Percentiles rank a stretch among this genome's conserved stretches.
phyloP scores from a whole-genome alignment of 2,329 filamentous ascomycete species.

The Polychaeton citri region DNA sequence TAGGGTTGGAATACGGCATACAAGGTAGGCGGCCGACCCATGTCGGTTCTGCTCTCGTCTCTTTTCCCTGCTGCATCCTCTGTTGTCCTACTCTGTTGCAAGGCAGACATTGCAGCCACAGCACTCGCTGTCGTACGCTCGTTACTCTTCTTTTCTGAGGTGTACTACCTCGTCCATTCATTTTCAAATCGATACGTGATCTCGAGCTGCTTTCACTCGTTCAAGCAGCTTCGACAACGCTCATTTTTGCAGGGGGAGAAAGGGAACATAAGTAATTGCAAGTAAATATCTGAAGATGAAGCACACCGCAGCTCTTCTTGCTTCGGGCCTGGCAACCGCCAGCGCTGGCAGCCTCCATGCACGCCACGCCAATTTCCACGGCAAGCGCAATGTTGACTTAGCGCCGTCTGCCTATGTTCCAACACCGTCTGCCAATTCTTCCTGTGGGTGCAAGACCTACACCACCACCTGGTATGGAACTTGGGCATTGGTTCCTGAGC shows the following conservation, averaged over 20 bases:
- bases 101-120: no score
- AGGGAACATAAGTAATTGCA: no score
- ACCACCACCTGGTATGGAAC: slow-evolving; percentile 58
- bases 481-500: slow-evolving; percentile 29
- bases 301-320: slow-evolving; percentile 6
- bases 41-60: background rate
- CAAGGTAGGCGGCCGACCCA: no score
- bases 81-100: no score
- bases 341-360: slow-evolving; percentile 7
- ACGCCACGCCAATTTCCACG: slow-evolving; percentile 7
- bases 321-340: slow-evolving; percentile 5
- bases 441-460: slow-evolving; percentile 61
- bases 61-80: background rate
- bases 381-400: slow-evolving; percentile 2
- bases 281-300: background rate
- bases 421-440: slow-evolving; percentile 3
- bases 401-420: slow-evolving; percentile 2
- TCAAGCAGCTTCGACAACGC: no score
- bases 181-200: no score
- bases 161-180: background rate
- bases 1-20: no score
- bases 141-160: background rate
- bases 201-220: no score
- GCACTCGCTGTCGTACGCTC: no score
- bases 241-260: no score